Conservation (phyloP, 495 filamentous ascomycete genomes). For the Aspergillus campestris region DNA sequence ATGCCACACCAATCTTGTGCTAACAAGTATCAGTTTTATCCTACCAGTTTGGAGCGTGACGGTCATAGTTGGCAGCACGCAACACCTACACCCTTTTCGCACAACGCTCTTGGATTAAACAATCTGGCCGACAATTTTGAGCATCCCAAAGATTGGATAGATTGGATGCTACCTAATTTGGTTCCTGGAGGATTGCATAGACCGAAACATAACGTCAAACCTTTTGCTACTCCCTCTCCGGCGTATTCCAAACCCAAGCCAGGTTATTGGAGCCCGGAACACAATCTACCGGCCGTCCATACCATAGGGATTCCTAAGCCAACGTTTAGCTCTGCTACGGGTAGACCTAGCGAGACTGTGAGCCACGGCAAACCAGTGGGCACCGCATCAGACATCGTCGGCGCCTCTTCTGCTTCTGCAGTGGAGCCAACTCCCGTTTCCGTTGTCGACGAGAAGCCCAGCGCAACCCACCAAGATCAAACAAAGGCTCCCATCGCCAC, state of each 20-base stretch:
- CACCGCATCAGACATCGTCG: too few relatives aligned
- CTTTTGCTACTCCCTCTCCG: not conserved
- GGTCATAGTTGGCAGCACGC: conserved; percentile 30
- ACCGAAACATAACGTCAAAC: too few relatives aligned
- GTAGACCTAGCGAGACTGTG: not conserved
- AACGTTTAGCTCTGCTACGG: not conserved
- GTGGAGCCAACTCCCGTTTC: too few relatives aligned
- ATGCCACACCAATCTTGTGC: not conserved
- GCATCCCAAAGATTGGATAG: conserved; percentile 14
- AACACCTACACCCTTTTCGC: conserved; percentile 24
- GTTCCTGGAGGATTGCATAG: too few relatives aligned
- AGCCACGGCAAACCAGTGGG: too few relatives aligned
- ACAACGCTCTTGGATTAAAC: conserved; percentile 10
- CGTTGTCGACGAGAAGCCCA: too few relatives aligned
- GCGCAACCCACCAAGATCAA: too few relatives aligned
- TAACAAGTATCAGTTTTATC: conserved; percentile 24
- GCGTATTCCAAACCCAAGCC: not conserved
- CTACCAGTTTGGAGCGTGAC: conserved; percentile 31
- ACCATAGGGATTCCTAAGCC: not conserved
- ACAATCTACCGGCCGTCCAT: too few relatives aligned
- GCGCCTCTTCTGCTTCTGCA: too few relatives aligned
- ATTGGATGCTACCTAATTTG: conserved; percentile 4
- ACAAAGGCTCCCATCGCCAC: not conserved
- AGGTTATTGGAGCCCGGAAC: too few relatives aligned
- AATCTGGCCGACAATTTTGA: conserved; percentile 17